phyloP scores from a whole-genome alignment of 1,284 basidiomycete genomes.

The Stygiomarasmius scandens region DNA sequence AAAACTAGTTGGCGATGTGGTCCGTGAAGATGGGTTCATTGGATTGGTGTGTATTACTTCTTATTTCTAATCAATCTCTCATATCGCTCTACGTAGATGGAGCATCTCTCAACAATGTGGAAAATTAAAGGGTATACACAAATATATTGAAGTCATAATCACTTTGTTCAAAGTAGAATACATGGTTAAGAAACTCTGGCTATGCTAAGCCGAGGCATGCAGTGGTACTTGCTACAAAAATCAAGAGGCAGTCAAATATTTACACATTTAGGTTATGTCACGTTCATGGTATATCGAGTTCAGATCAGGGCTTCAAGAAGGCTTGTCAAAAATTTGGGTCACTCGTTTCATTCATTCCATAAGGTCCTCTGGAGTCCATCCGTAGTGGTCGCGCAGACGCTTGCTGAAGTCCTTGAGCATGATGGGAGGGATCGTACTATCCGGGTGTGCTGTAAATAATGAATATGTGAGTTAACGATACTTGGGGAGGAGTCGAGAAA shows the following conservation, averaged over 20 bases:
- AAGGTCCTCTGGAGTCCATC: conserved; percentile 71
- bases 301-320: too few species aligned
- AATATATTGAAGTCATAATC: conserved; percentile 12
- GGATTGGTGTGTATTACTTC: conserved; percentile 41
- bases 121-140: conserved; percentile 39
- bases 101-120: conserved; percentile 17
- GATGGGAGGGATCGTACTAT: conserved; percentile 58
- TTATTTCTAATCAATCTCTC: neutral
- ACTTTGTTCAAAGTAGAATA: too few species aligned
- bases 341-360: neutral
- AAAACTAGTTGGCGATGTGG: conserved; percentile 49
- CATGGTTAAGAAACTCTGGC: too few species aligned
- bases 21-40: conserved; percentile 61
- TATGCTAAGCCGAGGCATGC: too few species aligned
- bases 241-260: neutral
- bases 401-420: conserved; percentile 58
- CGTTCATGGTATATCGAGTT: too few species aligned
- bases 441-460: conserved; percentile 63
- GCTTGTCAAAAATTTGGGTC: neutral
- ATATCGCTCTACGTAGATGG: conserved; percentile 2
- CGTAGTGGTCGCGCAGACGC: conserved; percentile 63
- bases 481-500: too few species aligned
- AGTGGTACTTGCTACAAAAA: neutral
- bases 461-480: too few species aligned
- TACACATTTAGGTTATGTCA: too few species aligned